Evolutionary conservation across 306 rosid species (phyloP).

Genomic region (Cicer pinnatifidum): DNA sequence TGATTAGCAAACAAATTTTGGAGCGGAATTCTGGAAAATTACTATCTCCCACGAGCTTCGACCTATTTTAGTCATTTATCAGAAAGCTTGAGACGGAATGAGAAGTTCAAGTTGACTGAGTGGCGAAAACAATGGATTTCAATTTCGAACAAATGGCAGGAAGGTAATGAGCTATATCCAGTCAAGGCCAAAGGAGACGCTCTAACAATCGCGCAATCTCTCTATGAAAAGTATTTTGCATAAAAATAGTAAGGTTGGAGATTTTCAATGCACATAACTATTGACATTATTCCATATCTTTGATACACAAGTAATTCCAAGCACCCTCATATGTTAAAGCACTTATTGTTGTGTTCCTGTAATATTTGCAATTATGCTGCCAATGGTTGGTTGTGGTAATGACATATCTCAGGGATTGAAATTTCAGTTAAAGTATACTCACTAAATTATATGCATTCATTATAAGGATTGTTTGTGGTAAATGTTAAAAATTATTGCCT

Average conservation of each 20-base stretch:
- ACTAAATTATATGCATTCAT: no score
- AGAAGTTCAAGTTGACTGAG: constrained; percentile 62
- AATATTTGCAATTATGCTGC: constrained; percentile 11
- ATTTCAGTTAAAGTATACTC: constrained; percentile 1
- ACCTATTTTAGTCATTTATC: constrained; percentile 64
- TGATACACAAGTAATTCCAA: constrained; percentile 21
- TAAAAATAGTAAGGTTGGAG: neutral
- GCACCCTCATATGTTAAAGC: constrained; percentile 16
- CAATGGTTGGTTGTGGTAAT: neutral
- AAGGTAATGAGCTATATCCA: constrained; percentile 69
- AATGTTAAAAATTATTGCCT: no score
- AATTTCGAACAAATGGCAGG: constrained; percentile 85
- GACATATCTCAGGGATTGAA: constrained; percentile 28
- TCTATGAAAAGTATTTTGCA: constrained; percentile 64
- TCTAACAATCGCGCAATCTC: constrained; percentile 63
- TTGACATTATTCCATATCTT: constrained; percentile 19
- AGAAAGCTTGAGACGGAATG: constrained; percentile 64
- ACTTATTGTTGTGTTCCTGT: constrained; percentile 26
- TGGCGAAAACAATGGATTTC: constrained; percentile 90
- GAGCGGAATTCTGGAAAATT: constrained; percentile 76
- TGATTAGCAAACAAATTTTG: constrained; percentile 80
- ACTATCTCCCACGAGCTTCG: constrained; percentile 90
- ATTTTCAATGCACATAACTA: constrained; percentile 18
- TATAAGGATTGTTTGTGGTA: no score
- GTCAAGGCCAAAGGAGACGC: constrained; percentile 75